Conservation (phyloP, 1,139 yeast genomes). For the Yamadazyma taylorii region DNA sequence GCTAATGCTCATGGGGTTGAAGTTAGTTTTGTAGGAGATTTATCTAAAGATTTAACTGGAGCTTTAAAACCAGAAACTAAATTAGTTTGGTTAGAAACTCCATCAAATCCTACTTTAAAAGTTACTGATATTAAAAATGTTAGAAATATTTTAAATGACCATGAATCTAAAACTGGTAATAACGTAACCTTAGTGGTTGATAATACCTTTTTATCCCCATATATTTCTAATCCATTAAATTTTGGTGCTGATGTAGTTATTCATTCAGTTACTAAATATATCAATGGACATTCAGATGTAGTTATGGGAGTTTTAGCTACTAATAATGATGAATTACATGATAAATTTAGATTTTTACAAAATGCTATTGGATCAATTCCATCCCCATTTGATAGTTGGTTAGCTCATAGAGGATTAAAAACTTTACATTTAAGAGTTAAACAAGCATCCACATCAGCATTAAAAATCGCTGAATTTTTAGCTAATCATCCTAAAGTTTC, state of each 20-base stretch:
- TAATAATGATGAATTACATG: slow-evolving; percentile 60
- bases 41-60: slow-evolving; percentile 57
- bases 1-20: slow-evolving; percentile 78
- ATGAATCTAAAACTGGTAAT: slow-evolving; percentile 47
- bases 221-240: slow-evolving; percentile 78
- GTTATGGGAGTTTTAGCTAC: slow-evolving; percentile 85
- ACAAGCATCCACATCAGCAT: slow-evolving; percentile 68
- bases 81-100: slow-evolving; percentile 87
- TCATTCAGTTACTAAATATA: slow-evolving; percentile 88
- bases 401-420: slow-evolving; percentile 90
- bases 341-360: slow-evolving; percentile 72
- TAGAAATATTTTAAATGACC: slow-evolving; percentile 48
- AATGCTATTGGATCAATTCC: slow-evolving; percentile 90
- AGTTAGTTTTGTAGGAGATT: slow-evolving; percentile 66
- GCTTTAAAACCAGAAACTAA: slow-evolving; percentile 62
- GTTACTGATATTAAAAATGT: slow-evolving; percentile 71
- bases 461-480: slow-evolving; percentile 69
- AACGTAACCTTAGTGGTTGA: slow-evolving; percentile 74
- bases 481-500: slow-evolving; percentile 51
- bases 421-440: slow-evolving; percentile 80
- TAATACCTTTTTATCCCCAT: slow-evolving; percentile 93
- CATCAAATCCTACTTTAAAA: slow-evolving; percentile 82
- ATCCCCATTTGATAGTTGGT: slow-evolving; percentile 89
- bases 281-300: slow-evolving; percentile 91
- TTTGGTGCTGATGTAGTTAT: slow-evolving; percentile 87